A percentile compares a stretch with the other conserved stretches of the same genome.
These are phyloP conservation scores for Cercospora janseana DNA, from an alignment of 2,329 filamentous ascomycete genomes.

Conservation along the genomic window DNA sequence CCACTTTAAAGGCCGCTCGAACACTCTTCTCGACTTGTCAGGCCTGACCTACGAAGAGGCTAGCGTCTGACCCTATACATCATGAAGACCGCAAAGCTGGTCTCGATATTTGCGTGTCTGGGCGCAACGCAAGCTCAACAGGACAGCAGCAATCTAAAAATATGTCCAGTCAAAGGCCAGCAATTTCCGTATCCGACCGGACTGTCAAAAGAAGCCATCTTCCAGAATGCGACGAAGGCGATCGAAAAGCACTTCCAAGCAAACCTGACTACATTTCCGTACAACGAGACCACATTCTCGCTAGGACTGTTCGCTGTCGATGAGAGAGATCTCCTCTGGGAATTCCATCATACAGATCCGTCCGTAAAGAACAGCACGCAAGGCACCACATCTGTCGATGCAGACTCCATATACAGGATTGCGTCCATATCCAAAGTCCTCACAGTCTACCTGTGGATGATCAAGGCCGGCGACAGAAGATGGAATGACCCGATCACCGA, in stretches of 20 bases:
- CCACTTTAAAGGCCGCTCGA: no score
- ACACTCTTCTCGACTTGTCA: no score
- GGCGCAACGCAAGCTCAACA: neutral
- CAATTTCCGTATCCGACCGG: constrained; percentile 21
- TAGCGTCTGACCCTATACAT: neutral
- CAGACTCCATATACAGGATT: constrained; percentile 25
- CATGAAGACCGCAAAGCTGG: neutral
- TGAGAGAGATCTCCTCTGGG: constrained; percentile 16
- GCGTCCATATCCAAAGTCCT: constrained; percentile 25
- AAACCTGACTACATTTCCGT: constrained; percentile 19
- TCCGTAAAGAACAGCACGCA: constrained; percentile 15
- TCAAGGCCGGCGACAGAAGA: constrained; percentile 20
- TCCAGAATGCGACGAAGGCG: constrained; percentile 16
- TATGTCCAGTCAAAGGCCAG: constrained; percentile 27
- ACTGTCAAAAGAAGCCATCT: constrained; percentile 15
- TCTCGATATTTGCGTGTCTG: neutral
- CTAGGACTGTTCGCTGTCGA: constrained; percentile 22
- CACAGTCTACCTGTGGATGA: constrained; percentile 26
- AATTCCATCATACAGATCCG: constrained; percentile 22
- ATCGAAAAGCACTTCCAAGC: constrained; percentile 20
- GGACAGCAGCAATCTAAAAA: neutral
- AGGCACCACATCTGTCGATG: constrained; percentile 21
- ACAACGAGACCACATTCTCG: constrained; percentile 26
- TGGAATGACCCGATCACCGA: constrained; percentile 43
- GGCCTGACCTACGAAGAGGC: no score